Percentiles rank a stretch among this genome's conserved stretches.
Evolutionary conservation across 192 early-diverging fungal genomes (phyloP).

Genomic region (Glomus cerebriforme): DNA sequence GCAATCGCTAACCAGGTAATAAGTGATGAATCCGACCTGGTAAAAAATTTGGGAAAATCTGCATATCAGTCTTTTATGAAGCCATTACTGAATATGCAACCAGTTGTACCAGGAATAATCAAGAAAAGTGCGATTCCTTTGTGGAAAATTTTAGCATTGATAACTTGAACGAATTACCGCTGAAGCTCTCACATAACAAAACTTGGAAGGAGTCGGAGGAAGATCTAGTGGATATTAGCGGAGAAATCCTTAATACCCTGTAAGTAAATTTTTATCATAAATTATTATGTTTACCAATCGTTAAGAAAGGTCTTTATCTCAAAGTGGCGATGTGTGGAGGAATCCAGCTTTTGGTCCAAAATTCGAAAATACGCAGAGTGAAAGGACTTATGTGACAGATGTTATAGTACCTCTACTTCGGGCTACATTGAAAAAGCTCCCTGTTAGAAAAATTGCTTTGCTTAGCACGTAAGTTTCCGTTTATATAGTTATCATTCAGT

Average conservation of each 20-base stretch:
- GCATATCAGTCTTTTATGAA: constrained; percentile 10
- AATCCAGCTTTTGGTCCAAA: constrained; percentile 5
- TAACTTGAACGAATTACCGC: background rate
- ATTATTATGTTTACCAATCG: too few relatives aligned
- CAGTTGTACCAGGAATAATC: background rate
- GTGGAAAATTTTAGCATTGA: constrained; percentile 5
- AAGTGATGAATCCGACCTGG: too few relatives aligned
- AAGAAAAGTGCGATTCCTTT: background rate
- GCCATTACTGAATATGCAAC: background rate
- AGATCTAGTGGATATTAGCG: background rate
- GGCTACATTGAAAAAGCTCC: too few relatives aligned
- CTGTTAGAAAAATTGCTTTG: too few relatives aligned
- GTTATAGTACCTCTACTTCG: too few relatives aligned
- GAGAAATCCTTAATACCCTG: background rate
- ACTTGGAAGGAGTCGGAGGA: background rate
- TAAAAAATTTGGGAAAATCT: too few relatives aligned
- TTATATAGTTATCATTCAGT: too few relatives aligned
- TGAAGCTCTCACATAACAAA: background rate
- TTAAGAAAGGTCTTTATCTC: too few relatives aligned
- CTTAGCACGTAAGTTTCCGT: too few relatives aligned
- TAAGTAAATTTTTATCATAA: background rate
- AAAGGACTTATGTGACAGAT: constrained; percentile 9
- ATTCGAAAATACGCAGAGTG: constrained; percentile 4
- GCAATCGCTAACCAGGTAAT: too few relatives aligned
- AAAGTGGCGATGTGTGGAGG: background rate